phyloP scores from a whole-genome alignment of 176 grass and related monocot species.

The Saccharum officinarum region DNA sequence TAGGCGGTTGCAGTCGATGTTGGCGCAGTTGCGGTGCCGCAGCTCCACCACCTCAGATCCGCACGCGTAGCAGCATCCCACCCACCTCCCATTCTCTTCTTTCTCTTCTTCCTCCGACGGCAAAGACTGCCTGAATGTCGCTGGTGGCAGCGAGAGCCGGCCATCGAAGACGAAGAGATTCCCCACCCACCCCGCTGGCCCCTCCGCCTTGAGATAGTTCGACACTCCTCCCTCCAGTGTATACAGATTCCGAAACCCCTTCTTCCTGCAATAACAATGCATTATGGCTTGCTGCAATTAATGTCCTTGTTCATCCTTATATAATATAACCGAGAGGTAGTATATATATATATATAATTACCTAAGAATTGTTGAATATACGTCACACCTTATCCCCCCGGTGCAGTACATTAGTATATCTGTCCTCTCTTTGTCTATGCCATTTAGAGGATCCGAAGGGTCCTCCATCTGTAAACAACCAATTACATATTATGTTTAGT shows the following conservation, averaged over 20 bases:
- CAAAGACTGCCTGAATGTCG: slow-evolving; percentile 35
- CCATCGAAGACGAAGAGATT: slow-evolving; percentile 92
- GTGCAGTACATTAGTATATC: slow-evolving; percentile 98
- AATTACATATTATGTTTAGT: background rate
- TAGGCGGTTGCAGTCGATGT: slow-evolving; percentile 89
- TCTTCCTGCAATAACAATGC: slow-evolving; percentile 48
- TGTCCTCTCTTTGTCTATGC: slow-evolving; percentile 69
- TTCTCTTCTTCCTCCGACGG: background rate
- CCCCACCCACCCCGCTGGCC: slow-evolving; percentile 65
- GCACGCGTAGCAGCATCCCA: slow-evolving; percentile 76
- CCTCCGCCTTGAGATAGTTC: slow-evolving; percentile 87
- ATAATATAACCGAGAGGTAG: background rate
- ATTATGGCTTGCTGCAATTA: background rate
- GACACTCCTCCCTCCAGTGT: slow-evolving; percentile 85
- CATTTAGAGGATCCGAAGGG: slow-evolving; percentile 62
- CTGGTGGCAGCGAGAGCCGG: slow-evolving; percentile 79
- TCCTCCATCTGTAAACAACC: slow-evolving; percentile 43
- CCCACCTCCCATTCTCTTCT: slow-evolving; percentile 9
- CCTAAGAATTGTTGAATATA: slow-evolving; percentile 92
- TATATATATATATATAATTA: slow-evolving; percentile 10
- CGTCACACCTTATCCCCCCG: slow-evolving; percentile 87
- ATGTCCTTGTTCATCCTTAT: background rate
- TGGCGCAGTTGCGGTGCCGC: slow-evolving; percentile 87
- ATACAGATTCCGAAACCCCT: slow-evolving; percentile 82
- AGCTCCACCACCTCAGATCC: slow-evolving; percentile 64